These are phyloP conservation scores for Acacia crassicarpa DNA, from an alignment of 306 rosid genomes.

Conservation along the genomic window DNA sequence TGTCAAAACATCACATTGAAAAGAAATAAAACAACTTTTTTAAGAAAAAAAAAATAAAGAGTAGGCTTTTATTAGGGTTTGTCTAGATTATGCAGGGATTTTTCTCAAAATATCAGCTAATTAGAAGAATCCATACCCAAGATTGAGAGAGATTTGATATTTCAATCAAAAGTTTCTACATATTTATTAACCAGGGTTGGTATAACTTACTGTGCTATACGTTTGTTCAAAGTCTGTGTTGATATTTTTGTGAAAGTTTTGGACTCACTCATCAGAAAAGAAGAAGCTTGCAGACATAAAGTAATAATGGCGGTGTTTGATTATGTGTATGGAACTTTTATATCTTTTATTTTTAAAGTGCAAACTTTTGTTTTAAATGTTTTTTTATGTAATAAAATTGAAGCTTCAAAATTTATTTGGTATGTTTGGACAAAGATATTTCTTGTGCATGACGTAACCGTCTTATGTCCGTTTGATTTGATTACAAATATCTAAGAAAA, in stretches of 20 bases:
- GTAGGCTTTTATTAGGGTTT: conserved; percentile 56
- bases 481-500: too few species aligned
- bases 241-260: conserved; percentile 47
- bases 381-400: not conserved
- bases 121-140: conserved; percentile 16
- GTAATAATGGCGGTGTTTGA: conserved; percentile 18
- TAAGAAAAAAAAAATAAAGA: not conserved
- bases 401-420: not conserved
- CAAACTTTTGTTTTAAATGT: not conserved
- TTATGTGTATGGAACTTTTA: not conserved
- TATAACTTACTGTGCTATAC: conserved; percentile 30
- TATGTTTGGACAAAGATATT: not conserved
- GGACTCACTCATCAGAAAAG: conserved; percentile 25
- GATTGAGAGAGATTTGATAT: conserved; percentile 44
- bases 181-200: conserved; percentile 33
- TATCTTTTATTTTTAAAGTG: not conserved
- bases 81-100: conserved; percentile 35
- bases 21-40: not conserved
- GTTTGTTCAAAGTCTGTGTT: conserved; percentile 42
- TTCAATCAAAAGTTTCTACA: too few species aligned
- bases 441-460: not conserved
- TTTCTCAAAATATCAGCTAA: not conserved
- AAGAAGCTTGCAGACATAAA: not conserved
- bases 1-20: conserved; percentile 30
- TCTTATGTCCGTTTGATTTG: not conserved